Conservation (phyloP, 352 stramenopile genomes). For the Globisporangium cederbergense region DNA sequence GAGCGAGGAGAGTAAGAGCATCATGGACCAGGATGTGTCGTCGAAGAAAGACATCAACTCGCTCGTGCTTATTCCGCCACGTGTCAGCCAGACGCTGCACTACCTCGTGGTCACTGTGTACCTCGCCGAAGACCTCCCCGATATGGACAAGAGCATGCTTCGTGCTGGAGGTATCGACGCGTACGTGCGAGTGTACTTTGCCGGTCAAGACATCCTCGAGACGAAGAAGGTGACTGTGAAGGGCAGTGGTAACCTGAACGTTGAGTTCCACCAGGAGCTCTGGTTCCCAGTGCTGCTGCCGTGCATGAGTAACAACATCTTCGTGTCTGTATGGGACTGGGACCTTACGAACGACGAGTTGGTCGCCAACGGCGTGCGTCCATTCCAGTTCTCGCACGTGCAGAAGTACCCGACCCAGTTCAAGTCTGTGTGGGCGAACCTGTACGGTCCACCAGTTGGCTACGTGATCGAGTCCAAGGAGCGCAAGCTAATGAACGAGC, state of each 20-base stretch:
- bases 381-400: constrained; percentile 77
- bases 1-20: constrained; percentile 31
- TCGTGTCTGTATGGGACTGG: constrained; percentile 84
- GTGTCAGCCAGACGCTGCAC: constrained; percentile 57
- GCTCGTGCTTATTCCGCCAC: constrained; percentile 79
- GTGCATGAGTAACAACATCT: constrained; percentile 80
- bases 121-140: constrained; percentile 69
- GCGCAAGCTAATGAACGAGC: constrained; percentile 55
- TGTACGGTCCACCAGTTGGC: constrained; percentile 77
- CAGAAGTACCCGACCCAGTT: constrained; percentile 56
- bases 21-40: constrained; percentile 35
- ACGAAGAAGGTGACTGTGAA: constrained; percentile 71
- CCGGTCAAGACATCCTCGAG: constrained; percentile 60
- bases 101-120: constrained; percentile 84
- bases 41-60: constrained; percentile 68
- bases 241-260: constrained; percentile 38
- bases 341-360: constrained; percentile 67
- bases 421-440: constrained; percentile 64
- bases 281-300: constrained; percentile 85
- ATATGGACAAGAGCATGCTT: constrained; percentile 81
- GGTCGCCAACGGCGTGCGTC: constrained; percentile 57
- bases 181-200: constrained; percentile 78
- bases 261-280: constrained; percentile 75
- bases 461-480: constrained; percentile 42
- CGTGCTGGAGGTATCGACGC: constrained; percentile 73